Base-by-base conservation (phyloP, 140 eudicot genomes). In the Ambrosia hybrid region DNA sequence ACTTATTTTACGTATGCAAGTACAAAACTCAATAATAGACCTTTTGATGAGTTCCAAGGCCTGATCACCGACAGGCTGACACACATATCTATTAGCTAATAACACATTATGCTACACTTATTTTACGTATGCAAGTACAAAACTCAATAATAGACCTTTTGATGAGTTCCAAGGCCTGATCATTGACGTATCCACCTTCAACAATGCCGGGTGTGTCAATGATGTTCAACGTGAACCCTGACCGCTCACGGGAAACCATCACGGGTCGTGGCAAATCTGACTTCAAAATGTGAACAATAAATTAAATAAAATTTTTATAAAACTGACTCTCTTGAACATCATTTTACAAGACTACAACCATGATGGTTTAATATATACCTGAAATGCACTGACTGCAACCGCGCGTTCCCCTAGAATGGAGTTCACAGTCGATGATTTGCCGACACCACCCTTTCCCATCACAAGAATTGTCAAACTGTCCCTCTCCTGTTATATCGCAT, bases 401-500 rank as follows among this genome's bases (percentile, higher is more conserved):
- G 85, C 97, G 75, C 97, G 79, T 80, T 93, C 98, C 49, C 98
- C 98, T 2, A 93, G 55, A 67, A 93, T 85, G 1, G 98, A 93
- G 77, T 93, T 93, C 52, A 93, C 83, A 1, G 96, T 88, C 0
- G 98, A 93, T 59, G 98, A 93, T 80, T 93, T 93, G 17, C 98
- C 98, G 41, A 93, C 98, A 69, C 98, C 98, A 3, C 97, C 93
- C 83, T 93, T 93, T 70, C 98, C 98, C 98, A 93, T 85, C 53
- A 90, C 96, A 68, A 93, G 96, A 61, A 93, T 78, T 3, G 98
- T 93, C 85, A 93, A 73, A 12, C 93, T 82, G 80, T 68, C 65
- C 73, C 83, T 91, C 74, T 90, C 79, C 98, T 93, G 77, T 57
- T 59, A 60, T 69, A 81, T 53, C 16, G 12, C 34, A 79, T 21